Percentiles rank a stretch among this genome's conserved stretches.
Conservation (phyloP, 768 basidiomycete genomes). For the Leccinum boreale region DNA sequence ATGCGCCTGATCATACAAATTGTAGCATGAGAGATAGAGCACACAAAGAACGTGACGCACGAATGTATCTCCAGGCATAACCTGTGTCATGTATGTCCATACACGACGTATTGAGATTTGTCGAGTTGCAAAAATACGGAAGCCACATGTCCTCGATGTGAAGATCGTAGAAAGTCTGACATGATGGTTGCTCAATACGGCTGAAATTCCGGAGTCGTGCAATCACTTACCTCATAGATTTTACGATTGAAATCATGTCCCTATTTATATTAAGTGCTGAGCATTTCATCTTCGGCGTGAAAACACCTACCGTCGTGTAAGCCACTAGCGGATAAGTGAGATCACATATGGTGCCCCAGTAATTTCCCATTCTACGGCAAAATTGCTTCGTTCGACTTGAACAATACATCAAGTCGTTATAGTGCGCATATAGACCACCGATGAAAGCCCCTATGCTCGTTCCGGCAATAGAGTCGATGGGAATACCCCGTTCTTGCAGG, state of each 20-base stretch:
- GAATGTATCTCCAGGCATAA: slow-evolving; percentile 96
- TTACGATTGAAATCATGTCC: slow-evolving; percentile 94
- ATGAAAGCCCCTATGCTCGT: slow-evolving; percentile 93
- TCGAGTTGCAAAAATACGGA: slow-evolving; percentile 96
- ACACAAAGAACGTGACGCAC: slow-evolving; percentile 38
- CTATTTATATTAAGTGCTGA: slow-evolving; percentile 38
- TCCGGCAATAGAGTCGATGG: slow-evolving; percentile 92
- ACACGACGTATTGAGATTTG: slow-evolving; percentile 91
- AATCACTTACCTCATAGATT: slow-evolving; percentile 72
- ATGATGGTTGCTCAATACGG: slow-evolving; percentile 2
- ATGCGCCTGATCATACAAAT: slow-evolving; percentile 59
- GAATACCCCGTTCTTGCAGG: slow-evolving; percentile 86
- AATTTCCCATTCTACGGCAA: slow-evolving; percentile 85
- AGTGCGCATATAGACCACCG: slow-evolving; percentile 92
- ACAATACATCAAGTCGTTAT: slow-evolving; percentile 85
- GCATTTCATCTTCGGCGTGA: neutral
- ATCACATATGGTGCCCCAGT: slow-evolving; percentile 92
- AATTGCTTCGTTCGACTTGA: slow-evolving; percentile 89
- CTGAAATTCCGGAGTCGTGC: neutral
- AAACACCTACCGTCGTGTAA: slow-evolving; percentile 59
- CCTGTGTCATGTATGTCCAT: slow-evolving; percentile 99
- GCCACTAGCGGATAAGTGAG: slow-evolving; percentile 79
- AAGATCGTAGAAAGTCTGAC: slow-evolving; percentile 84
- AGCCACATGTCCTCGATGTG: slow-evolving; percentile 99
- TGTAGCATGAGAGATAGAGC: slow-evolving; percentile 2